Evolutionary conservation across 768 basidiomycete genomes (phyloP).

Genomic region (Coprinopsis cinerea): DNA sequence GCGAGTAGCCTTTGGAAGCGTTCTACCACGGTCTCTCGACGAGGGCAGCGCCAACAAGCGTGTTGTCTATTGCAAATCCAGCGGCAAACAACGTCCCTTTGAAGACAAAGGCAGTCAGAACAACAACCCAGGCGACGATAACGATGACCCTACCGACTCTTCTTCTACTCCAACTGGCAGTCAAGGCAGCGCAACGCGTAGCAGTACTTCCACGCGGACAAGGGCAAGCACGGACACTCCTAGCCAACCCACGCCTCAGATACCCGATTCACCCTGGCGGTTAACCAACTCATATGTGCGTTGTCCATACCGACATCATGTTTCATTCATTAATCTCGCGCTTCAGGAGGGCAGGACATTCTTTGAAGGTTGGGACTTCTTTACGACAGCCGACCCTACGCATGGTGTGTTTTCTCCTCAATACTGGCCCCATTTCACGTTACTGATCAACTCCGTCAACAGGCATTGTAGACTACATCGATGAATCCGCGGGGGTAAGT

Average conservation of each 20-base stretch:
- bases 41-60: slow-evolving; percentile 13
- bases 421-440: background rate
- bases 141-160: slow-evolving; percentile 12
- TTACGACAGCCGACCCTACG: slow-evolving; percentile 66
- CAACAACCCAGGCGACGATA: background rate
- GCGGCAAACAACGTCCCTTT: background rate
- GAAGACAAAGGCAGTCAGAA: background rate
- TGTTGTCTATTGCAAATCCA: slow-evolving; percentile 41
- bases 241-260: slow-evolving; percentile 17
- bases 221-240: slow-evolving; percentile 14
- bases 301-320: slow-evolving; percentile 13
- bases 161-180: slow-evolving; percentile 2
- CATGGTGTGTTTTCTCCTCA: slow-evolving; percentile 36
- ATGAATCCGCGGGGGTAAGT: slow-evolving; percentile 53
- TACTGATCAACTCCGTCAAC: slow-evolving; percentile 5
- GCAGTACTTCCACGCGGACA: slow-evolving; percentile 13
- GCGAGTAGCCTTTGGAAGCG: slow-evolving; percentile 53
- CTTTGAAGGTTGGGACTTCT: slow-evolving; percentile 82
- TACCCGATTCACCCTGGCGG: slow-evolving; percentile 48
- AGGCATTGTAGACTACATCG: slow-evolving; percentile 58
- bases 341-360: slow-evolving; percentile 60
- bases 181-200: slow-evolving; percentile 14
- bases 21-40: slow-evolving; percentile 41
- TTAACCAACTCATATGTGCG: slow-evolving; percentile 53
- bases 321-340: background rate